Evolutionary conservation across 2,329 filamentous ascomycete genomes (phyloP).

Genomic region (Colletotrichum cuscutae): DNA sequence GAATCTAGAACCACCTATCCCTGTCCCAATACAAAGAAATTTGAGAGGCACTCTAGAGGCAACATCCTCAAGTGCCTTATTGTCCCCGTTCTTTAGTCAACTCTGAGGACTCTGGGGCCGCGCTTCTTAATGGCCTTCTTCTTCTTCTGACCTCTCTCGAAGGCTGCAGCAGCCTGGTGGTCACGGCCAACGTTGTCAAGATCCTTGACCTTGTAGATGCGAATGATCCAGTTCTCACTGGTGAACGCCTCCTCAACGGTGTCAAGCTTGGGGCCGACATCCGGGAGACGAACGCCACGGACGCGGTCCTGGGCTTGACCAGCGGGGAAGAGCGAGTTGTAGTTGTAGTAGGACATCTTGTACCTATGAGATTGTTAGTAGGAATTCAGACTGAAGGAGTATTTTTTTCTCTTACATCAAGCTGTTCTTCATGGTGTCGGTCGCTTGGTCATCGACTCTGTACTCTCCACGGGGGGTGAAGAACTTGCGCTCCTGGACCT

Average conservation of each 20-base stretch:
- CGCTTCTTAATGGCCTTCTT: conserved; percentile 80
- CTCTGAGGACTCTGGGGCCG: conserved; percentile 76
- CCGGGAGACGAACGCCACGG: conserved; percentile 82
- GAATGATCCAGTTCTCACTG: conserved; percentile 99
- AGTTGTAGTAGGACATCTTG: conserved; percentile 99
- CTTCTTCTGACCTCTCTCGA: conserved; percentile 85
- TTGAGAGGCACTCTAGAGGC: conserved; percentile 11
- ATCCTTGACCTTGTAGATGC: conserved; percentile 99
- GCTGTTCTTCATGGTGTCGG: conserved; percentile 98
- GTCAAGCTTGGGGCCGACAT: conserved; percentile 84
- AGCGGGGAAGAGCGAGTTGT: conserved; percentile 87
- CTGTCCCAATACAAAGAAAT: conserved; percentile 33
- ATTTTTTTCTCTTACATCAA: conserved; percentile 80
- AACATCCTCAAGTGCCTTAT: conserved; percentile 1
- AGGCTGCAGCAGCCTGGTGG: conserved; percentile 75
- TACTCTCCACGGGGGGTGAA: conserved; percentile 96
- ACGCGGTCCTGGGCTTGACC: conserved; percentile 94
- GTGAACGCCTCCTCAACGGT: conserved; percentile 97
- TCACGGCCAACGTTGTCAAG: conserved; percentile 95
- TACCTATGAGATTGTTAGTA: conserved; percentile 72
- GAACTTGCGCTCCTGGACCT: conserved; percentile 96
- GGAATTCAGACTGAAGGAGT: background rate
- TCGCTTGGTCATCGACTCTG: conserved; percentile 90
- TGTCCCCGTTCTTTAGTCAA: conserved; percentile 65
- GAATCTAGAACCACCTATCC: conserved; percentile 30